Percentiles rank a stretch among this genome's conserved stretches.
These are phyloP conservation scores for Pichia sp. DNA, from an alignment of 1,139 yeast species.

Conservation along the genomic window DNA sequence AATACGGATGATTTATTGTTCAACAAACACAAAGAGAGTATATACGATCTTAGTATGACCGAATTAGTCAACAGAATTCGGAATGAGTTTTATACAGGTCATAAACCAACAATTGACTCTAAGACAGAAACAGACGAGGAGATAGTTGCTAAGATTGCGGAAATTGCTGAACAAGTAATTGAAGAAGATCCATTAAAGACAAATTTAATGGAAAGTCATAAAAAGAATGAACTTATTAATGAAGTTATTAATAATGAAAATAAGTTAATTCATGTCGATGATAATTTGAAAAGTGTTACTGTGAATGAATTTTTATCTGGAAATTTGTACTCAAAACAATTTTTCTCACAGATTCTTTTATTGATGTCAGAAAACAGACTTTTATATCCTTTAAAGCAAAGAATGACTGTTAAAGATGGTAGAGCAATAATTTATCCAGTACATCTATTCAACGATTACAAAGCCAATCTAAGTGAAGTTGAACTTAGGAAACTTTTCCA, in stretches of 20 bases:
- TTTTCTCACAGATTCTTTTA: slow-evolving; percentile 14
- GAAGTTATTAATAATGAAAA: not conserved
- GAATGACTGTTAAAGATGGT: slow-evolving; percentile 21
- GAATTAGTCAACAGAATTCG: too few species aligned
- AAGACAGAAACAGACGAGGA: not conserved
- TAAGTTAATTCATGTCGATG: not conserved
- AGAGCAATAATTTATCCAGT: slow-evolving; percentile 24
- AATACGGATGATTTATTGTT: too few species aligned
- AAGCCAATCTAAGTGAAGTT: slow-evolving; percentile 19
- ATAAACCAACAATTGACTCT: too few species aligned
- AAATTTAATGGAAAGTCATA: not conserved
- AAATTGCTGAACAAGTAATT: not conserved
- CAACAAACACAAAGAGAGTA: too few species aligned
- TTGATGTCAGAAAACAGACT: slow-evolving; percentile 19
- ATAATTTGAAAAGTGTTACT: not conserved
- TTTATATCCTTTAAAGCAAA: slow-evolving; percentile 22
- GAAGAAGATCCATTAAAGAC: not conserved
- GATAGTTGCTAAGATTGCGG: not conserved
- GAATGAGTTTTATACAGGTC: too few species aligned
- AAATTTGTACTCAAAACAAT: not conserved
- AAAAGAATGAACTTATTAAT: not conserved
- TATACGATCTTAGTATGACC: too few species aligned
- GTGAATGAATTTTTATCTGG: not conserved
- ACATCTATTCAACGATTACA: slow-evolving; percentile 19
- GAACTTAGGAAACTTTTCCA: slow-evolving; percentile 17